These are phyloP conservation scores for Diaporthe humulicola DNA, from an alignment of 2,329 filamentous ascomycete species.

Conservation along the genomic window DNA sequence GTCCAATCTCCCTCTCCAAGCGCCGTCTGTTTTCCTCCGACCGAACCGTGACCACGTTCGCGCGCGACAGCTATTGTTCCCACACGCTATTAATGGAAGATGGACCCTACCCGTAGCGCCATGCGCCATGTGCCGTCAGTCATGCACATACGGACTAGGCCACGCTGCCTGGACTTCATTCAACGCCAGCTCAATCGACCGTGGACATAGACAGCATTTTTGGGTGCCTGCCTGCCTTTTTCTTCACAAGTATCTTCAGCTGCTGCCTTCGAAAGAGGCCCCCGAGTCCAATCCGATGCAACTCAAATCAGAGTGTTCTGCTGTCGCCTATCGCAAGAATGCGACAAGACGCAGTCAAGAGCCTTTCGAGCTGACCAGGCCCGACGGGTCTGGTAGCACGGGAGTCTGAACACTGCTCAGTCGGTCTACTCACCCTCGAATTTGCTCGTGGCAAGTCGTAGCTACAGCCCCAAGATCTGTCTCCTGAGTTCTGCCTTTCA, in stretches of 20 bases:
- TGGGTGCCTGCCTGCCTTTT: background rate
- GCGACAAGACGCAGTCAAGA: background rate
- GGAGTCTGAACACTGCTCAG: too few species aligned
- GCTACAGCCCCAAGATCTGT: background rate
- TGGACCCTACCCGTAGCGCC: background rate
- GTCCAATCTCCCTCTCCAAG: conserved; percentile 10
- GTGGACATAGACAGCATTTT: background rate
- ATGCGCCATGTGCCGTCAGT: background rate
- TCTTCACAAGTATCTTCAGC: background rate
- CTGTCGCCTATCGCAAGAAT: background rate
- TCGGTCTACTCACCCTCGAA: background rate
- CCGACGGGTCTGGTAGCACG: too few species aligned
- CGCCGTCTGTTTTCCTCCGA: background rate
- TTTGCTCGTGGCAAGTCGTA: background rate
- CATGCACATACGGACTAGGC: background rate
- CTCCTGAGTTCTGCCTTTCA: too few species aligned
- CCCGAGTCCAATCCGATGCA: background rate
- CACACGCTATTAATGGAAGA: background rate
- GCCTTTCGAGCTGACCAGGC: background rate
- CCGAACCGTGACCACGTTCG: background rate
- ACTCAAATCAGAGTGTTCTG: background rate
- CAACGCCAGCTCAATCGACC: background rate
- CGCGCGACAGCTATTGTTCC: conserved; percentile 3
- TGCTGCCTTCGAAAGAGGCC: background rate
- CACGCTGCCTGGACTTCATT: background rate